Evolutionary conservation across 768 basidiomycete genomes (phyloP).

Genomic region (Termitomyces sp.): DNA sequence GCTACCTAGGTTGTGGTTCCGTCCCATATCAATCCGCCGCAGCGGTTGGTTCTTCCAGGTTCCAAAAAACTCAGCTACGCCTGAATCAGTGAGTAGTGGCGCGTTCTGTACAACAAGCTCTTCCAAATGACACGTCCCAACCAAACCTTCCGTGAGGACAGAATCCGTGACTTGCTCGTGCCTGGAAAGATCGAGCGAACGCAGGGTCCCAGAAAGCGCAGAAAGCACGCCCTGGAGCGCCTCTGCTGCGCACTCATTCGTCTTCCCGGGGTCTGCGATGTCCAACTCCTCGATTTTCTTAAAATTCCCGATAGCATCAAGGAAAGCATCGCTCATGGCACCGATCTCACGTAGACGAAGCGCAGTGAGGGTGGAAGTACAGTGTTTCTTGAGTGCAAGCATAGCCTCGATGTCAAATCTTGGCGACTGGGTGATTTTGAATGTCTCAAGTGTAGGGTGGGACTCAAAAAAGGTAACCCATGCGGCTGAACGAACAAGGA

Average conservation of each 20-base stretch:
- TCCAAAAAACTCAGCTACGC: conserved; percentile 64
- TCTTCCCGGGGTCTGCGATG: conserved; percentile 52
- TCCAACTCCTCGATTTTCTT: conserved; percentile 55
- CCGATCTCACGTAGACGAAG: conserved; percentile 80
- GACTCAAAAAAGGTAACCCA: conserved; percentile 75
- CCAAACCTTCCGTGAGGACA: conserved; percentile 58
- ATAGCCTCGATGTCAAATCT: conserved; percentile 76
- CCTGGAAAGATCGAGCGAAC: conserved; percentile 64
- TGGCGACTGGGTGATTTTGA: conserved; percentile 82
- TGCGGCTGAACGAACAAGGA: conserved; percentile 65
- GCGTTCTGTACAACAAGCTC: conserved; percentile 52
- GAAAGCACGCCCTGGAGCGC: conserved; percentile 52
- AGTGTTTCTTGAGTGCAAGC: conserved; percentile 49
- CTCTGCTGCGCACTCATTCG: conserved; percentile 46
- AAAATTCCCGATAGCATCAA: conserved; percentile 27
- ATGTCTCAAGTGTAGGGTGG: conserved; percentile 58
- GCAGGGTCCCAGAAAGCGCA: conserved; percentile 48
- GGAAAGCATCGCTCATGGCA: conserved; percentile 59
- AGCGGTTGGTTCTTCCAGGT: conserved; percentile 53
- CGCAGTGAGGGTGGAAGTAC: conserved; percentile 44
- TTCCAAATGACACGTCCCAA: conserved; percentile 40
- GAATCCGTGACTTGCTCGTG: conserved; percentile 57
- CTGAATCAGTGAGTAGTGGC: conserved; percentile 62
- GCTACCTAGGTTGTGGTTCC: conserved; percentile 50
- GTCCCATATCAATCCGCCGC: conserved; percentile 49